A percentile compares a stretch with the other conserved stretches of the same genome.
Evolutionary conservation across 2,329 filamentous ascomycete species (phyloP).

Genomic region (Blumeriella jaapii): DNA sequence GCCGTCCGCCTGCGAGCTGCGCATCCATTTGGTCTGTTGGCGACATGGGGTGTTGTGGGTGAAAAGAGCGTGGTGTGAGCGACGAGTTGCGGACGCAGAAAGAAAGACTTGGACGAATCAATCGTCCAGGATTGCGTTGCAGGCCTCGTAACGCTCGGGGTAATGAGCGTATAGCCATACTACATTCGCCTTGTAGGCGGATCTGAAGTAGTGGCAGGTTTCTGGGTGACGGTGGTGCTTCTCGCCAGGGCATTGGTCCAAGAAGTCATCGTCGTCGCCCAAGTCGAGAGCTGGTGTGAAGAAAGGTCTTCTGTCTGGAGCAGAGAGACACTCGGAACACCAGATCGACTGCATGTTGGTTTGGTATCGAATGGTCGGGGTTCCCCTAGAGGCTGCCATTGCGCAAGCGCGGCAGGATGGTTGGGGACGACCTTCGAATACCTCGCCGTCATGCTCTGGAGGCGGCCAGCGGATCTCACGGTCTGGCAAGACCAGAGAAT

Average conservation of each 20-base stretch:
- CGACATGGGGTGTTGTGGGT: too few relatives aligned
- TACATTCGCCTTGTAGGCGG: slow-evolving; percentile 1
- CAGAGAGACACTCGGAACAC: slow-evolving; percentile 1
- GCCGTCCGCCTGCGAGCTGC: too few relatives aligned
- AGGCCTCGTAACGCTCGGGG: background rate
- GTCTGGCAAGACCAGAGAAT: background rate
- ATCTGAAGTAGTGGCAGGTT: background rate
- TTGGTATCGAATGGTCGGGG: background rate
- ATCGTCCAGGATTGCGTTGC: slow-evolving; percentile 3
- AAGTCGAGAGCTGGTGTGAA: slow-evolving; percentile 1
- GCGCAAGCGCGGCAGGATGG: slow-evolving; percentile 2
- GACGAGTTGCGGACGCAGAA: background rate
- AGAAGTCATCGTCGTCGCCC: background rate
- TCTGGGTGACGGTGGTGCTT: slow-evolving; percentile 4
- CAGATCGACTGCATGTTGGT: slow-evolving; percentile 1
- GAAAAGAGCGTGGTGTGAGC: too few relatives aligned
- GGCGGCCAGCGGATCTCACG: slow-evolving; percentile 5
- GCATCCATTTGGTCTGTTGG: too few relatives aligned
- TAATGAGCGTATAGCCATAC: slow-evolving; percentile 4
- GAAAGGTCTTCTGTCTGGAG: background rate
- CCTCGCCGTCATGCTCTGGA: slow-evolving; percentile 2
- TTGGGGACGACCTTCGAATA: background rate
- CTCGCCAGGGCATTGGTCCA: background rate
- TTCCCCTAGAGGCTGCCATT: slow-evolving; percentile 1
- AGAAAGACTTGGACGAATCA: background rate